Percentiles rank a stretch among this genome's conserved stretches.
These are phyloP conservation scores for Populus davidiana DNA, from an alignment of 345 rosid species.

Conservation along the genomic window DNA sequence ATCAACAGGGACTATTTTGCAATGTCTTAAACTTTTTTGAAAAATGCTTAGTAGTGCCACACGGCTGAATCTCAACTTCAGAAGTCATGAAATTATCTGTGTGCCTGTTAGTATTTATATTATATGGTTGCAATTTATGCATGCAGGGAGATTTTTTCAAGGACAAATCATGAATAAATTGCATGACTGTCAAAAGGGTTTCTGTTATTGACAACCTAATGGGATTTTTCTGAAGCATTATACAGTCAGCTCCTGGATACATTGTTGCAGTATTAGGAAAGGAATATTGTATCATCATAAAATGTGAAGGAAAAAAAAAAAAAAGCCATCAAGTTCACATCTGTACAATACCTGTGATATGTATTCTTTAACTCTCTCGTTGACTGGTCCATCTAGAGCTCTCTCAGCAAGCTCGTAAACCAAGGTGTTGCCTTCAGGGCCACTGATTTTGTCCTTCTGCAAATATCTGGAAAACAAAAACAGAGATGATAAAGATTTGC, in stretches of 20 bases:
- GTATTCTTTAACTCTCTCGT: conserved; percentile 60
- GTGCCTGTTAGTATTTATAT: not conserved
- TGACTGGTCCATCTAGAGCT: conserved; percentile 66
- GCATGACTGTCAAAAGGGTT: not conserved
- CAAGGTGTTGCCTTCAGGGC: conserved; percentile 74
- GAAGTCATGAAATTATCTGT: not conserved
- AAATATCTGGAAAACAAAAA: conserved; percentile 45
- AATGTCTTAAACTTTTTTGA: not conserved
- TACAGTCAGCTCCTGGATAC: not conserved
- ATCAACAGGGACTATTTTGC: not conserved
- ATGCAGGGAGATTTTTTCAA: not conserved
- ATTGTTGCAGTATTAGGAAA: not conserved
- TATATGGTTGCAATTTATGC: not conserved
- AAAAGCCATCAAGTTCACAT: not conserved
- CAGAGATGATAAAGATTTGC: not conserved
- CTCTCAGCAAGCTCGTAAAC: conserved; percentile 91
- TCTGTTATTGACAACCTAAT: not conserved
- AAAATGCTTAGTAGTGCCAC: not conserved
- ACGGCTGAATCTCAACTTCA: not conserved
- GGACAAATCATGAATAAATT: not conserved
- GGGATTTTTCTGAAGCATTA: not conserved
- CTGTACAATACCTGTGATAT: conserved; percentile 57
- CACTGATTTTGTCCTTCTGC: conserved; percentile 77
- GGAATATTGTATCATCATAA: not conserved
- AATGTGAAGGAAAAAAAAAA: not conserved